Evolutionary conservation across 2,329 filamentous ascomycete species (phyloP).

Genomic region (Diaporthe humulicola): DNA sequence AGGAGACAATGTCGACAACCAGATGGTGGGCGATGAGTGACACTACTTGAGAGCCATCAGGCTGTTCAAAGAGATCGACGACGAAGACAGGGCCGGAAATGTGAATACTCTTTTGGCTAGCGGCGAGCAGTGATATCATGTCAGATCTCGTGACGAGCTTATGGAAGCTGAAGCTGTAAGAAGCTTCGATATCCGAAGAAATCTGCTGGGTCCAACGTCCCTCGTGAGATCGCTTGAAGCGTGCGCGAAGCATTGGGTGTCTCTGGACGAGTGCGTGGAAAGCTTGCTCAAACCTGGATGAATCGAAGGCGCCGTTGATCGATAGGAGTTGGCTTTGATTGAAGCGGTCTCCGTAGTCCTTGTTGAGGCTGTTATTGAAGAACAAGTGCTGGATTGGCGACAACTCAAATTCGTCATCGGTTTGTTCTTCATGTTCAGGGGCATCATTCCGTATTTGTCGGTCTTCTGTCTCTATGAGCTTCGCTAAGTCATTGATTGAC

Average conservation of each 20-base stretch:
- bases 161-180: background rate
- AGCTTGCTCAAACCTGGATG: slow-evolving; percentile 56
- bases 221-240: background rate
- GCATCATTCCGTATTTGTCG: background rate
- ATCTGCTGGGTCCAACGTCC: background rate
- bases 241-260: slow-evolving; percentile 54
- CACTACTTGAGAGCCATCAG: background rate
- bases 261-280: slow-evolving; percentile 55
- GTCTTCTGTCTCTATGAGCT: slow-evolving; percentile 8
- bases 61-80: slow-evolving; percentile 2
- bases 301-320: slow-evolving; percentile 47
- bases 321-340: slow-evolving; percentile 55
- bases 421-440: background rate
- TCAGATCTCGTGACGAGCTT: background rate
- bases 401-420: background rate
- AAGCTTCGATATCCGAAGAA: background rate
- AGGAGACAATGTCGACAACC: slow-evolving; percentile 7
- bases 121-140: slow-evolving; percentile 1
- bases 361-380: slow-evolving; percentile 42
- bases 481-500: slow-evolving; percentile 1
- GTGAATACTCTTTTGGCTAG: background rate
- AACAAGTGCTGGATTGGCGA: slow-evolving; percentile 15
- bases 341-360: slow-evolving; percentile 65
- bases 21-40: slow-evolving; percentile 3
- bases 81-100: background rate